Percentiles rank a stretch among this genome's conserved stretches.
phyloP scores from a whole-genome alignment of 805 yeast species.

The Wickerhamomyces canadensis region DNA sequence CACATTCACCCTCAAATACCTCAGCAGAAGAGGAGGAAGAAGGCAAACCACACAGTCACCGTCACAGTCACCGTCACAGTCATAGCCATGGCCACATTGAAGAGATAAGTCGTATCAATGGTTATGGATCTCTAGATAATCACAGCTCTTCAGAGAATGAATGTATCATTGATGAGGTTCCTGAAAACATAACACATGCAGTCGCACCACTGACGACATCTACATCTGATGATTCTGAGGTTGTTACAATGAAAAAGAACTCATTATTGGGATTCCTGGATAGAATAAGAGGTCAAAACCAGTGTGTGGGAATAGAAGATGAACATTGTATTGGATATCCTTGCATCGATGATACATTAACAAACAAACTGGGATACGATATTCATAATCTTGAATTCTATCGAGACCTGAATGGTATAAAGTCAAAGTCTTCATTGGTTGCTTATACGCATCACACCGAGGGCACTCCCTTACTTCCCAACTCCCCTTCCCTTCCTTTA shows the following conservation, averaged over 20 bases:
- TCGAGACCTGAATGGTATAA: slow-evolving; percentile 9
- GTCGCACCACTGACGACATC: slow-evolving; percentile 3
- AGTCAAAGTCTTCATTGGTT: slow-evolving; percentile 14
- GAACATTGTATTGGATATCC: slow-evolving; percentile 16
- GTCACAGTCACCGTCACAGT: slow-evolving; percentile 3
- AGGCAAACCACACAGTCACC: slow-evolving; percentile 1
- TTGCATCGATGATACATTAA: slow-evolving; percentile 13
- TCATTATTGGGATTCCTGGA: slow-evolving; percentile 11
- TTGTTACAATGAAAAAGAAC: slow-evolving; percentile 2
- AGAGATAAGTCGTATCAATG: no score
- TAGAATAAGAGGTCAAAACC: slow-evolving; percentile 6
- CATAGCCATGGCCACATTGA: slow-evolving; percentile 13
- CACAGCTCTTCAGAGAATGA: no score
- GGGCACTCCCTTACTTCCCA: not conserved
- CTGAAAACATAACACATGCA: no score
- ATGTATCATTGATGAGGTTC: no score
- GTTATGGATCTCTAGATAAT: no score
- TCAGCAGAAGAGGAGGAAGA: slow-evolving; percentile 4
- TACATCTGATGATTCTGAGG: not conserved
- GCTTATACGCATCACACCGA: slow-evolving; percentile 15
- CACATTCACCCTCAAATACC: slow-evolving; percentile 10
- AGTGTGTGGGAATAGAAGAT: slow-evolving; percentile 19
- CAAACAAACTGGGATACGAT: slow-evolving; percentile 21
- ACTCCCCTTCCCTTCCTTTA: not conserved
- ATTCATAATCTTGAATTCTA: slow-evolving; percentile 22